Evolutionary conservation across 805 yeast species (phyloP).

Genomic region (Schwanniomyces vanrijiae): DNA sequence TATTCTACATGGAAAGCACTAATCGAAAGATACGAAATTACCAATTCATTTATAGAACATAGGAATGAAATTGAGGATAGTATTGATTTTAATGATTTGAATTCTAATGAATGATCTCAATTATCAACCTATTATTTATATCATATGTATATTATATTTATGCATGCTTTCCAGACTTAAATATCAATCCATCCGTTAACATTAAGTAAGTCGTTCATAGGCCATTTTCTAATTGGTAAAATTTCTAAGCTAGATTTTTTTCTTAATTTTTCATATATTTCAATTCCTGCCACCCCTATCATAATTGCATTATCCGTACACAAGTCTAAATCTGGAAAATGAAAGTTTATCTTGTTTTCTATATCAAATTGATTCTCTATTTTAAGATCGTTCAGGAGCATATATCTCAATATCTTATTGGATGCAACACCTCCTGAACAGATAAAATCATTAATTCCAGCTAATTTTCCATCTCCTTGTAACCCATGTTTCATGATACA

Average conservation of each 20-base stretch:
- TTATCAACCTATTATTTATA: too few relatives aligned
- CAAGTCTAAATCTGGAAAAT: constrained; percentile 66
- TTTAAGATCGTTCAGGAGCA: constrained; percentile 42
- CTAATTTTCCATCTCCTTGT: constrained; percentile 39
- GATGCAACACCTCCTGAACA: constrained; percentile 96
- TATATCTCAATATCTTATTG: constrained; percentile 54
- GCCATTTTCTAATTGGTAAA: constrained; percentile 82
- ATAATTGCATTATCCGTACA: constrained; percentile 96
- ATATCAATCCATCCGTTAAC: constrained; percentile 52
- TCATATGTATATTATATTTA: too few relatives aligned
- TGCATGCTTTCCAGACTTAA: neutral
- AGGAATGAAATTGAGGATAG: constrained; percentile 31
- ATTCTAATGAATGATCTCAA: neutral
- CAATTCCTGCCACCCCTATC: constrained; percentile 98
- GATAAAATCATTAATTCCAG: constrained; percentile 55
- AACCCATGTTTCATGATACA: constrained; percentile 41
- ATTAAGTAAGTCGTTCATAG: constrained; percentile 51
- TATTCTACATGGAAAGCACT: constrained; percentile 63
- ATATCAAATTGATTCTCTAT: constrained; percentile 6
- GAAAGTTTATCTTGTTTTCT: constrained; percentile 28
- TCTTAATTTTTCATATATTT: constrained; percentile 60
- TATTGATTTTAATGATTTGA: constrained; percentile 17
- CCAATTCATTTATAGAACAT: constrained; percentile 51
- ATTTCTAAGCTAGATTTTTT: constrained; percentile 51
- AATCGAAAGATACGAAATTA: constrained; percentile 54